A percentile compares a stretch with the other conserved stretches of the same genome.
Conservation (phyloP, 371 early-diverging fungal species). For the Saksenaea oblongispora region DNA sequence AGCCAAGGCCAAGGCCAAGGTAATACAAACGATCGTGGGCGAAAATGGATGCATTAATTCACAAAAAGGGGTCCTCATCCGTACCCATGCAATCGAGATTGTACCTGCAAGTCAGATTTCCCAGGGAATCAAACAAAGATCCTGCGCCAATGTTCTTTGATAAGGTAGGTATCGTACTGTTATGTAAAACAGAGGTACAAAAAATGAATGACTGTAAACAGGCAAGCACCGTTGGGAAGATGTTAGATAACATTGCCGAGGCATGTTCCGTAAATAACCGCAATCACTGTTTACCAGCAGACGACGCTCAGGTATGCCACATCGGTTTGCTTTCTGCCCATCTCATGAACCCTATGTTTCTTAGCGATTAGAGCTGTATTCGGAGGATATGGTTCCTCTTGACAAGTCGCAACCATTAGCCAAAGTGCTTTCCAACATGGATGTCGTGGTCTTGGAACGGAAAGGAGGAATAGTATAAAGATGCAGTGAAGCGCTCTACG, state of each 20-base stretch:
- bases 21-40: neutral
- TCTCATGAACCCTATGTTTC: neutral
- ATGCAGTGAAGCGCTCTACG: neutral
- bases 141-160: constrained; percentile 27
- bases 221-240: constrained; percentile 22
- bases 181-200: neutral
- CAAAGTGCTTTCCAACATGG: constrained; percentile 17
- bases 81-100: constrained; percentile 26
- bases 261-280: constrained; percentile 23
- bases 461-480: neutral
- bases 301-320: constrained; percentile 24
- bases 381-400: constrained; percentile 18
- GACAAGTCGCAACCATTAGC: constrained; percentile 18
- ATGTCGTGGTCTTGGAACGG: constrained; percentile 27
- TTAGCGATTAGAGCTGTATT: constrained; percentile 26
- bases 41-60: neutral
- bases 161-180: constrained; percentile 18
- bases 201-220: neutral
- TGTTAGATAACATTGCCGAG: constrained; percentile 27
- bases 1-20: constrained; percentile 37
- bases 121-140: constrained; percentile 12
- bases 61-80: constrained; percentile 15
- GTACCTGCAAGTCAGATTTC: constrained; percentile 29
- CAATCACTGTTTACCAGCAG: constrained; percentile 20
- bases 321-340: neutral